These are phyloP conservation scores for Corynespora cassiicola DNA, from an alignment of 2,329 filamentous ascomycete species.

Conservation along the genomic window DNA sequence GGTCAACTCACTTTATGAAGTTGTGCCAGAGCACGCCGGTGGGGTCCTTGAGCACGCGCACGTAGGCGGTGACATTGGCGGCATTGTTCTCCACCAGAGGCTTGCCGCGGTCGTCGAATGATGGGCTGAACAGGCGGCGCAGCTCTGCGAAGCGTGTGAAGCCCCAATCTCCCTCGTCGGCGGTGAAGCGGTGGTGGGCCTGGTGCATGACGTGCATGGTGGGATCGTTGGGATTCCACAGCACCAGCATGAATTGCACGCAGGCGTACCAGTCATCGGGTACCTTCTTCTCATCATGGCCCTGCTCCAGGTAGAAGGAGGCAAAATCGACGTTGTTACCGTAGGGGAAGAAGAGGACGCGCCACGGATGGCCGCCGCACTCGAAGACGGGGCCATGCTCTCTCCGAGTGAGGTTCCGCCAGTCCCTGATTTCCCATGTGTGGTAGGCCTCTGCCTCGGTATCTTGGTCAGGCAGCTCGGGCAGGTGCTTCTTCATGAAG, in stretches of 20 bases:
- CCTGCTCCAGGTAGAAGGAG: constrained; percentile 96
- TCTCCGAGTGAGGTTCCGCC: constrained; percentile 77
- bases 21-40: constrained; percentile 91
- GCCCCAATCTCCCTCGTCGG: constrained; percentile 97
- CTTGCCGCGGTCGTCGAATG: constrained; percentile 73
- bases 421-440: constrained; percentile 89
- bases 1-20: constrained; percentile 68
- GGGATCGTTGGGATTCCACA: constrained; percentile 96
- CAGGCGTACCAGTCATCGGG: constrained; percentile 97
- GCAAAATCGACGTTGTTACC: constrained; percentile 94
- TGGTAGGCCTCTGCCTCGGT: constrained; percentile 75
- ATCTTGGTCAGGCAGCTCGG: constrained; percentile 79
- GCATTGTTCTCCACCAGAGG: constrained; percentile 79
- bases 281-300: constrained; percentile 74
- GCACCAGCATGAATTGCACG: constrained; percentile 90
- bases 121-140: constrained; percentile 79
- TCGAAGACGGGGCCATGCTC: constrained; percentile 89
- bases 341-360: constrained; percentile 91
- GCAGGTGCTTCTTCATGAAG: constrained; percentile 82
- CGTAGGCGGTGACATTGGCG: constrained; percentile 82
- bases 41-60: constrained; percentile 83
- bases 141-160: constrained; percentile 97
- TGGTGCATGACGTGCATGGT: constrained; percentile 75
- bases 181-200: constrained; percentile 95
- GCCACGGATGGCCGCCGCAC: constrained; percentile 89